Base-by-base conservation (phyloP, 1,139 yeast genomes). In the Debaryomycetaceae sp. region DNA sequence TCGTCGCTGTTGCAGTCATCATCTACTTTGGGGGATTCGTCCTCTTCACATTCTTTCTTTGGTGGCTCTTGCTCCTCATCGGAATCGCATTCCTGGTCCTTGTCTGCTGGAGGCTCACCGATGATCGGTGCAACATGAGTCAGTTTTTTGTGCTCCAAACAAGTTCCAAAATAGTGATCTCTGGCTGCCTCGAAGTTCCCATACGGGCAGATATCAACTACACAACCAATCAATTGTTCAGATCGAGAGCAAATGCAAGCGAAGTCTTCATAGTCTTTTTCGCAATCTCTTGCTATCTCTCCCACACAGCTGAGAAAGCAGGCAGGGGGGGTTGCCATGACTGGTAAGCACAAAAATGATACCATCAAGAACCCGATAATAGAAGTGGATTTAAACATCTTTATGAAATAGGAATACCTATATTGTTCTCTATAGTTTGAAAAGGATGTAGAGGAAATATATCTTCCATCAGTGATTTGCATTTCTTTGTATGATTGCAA, bases 161-260 rank as follows among this genome's bases (percentile, higher is more conserved):
- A 80, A 4, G 82, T 76, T 1, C 83, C 84, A 52, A 72, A 60
- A 48, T 60, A 79, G 55, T 80, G 84, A 52, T 78, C 83, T 58
- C 83, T 66, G 20, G 81, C 74, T 33, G 77, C 64, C 42, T 72
- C 62, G 53, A 72, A 78, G 24, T 58, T 63, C 0, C 81, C 80
- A 49, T 65, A 69, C 0, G 80, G 78, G 53, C 83, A 78, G 9
- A 66, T 65, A 48, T 74, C 79, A 22, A 65, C 70, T 39, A 78
- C 57, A 52, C 84, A 79, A 11, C 72, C 72, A 36, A 75, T 56
- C n/a, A 75, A 50, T 6, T 64, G 50, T 11, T 65, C 68, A 44
- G 69, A 68, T 24, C 63, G 59, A 9, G 53, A 56, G 56, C 82
- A 78, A 42, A 76, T 51, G 49, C 80, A 72, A 2, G 59, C 49